Conservation (phyloP, 768 basidiomycete genomes). For the Neoboletus brunneissimus region DNA sequence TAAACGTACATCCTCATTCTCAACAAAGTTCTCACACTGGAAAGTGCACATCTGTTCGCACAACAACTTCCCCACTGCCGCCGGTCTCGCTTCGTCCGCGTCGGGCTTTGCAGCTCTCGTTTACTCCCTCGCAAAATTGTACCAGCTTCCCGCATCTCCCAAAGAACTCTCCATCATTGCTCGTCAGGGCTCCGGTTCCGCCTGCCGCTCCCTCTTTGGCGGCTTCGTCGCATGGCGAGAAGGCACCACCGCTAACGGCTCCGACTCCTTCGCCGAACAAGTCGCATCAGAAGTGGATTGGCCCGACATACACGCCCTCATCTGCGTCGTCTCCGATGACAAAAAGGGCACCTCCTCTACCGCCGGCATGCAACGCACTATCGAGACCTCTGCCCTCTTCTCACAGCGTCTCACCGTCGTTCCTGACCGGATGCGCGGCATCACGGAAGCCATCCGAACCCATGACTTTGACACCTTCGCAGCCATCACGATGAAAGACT, state of each 20-base stretch:
- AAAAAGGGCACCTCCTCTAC: constrained; percentile 97
- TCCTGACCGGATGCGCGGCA: constrained; percentile 79
- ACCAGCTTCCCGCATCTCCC: constrained; percentile 71
- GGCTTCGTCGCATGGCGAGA: constrained; percentile 94
- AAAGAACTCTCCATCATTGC: constrained; percentile 90
- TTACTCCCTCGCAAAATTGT: constrained; percentile 83
- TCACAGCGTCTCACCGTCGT: constrained; percentile 92
- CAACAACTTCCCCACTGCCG: constrained; percentile 99
- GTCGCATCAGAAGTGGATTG: constrained; percentile 85
- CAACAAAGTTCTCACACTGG: constrained; percentile 34
- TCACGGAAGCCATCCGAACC: constrained; percentile 72
- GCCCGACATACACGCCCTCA: constrained; percentile 95
- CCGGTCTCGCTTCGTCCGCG: constrained; percentile 95
- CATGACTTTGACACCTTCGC: constrained; percentile 90
- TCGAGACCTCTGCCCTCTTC: constrained; percentile 85
- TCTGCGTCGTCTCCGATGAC: constrained; percentile 93
- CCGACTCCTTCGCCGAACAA: constrained; percentile 85
- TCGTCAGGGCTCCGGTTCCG: constrained; percentile 96
- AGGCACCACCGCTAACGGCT: constrained; percentile 55
- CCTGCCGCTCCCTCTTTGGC: constrained; percentile 95
- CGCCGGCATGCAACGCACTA: constrained; percentile 96
- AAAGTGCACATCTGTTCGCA: constrained; percentile 87
- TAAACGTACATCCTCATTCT: neutral
- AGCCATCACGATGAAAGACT: constrained; percentile 91
- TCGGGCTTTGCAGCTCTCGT: constrained; percentile 96